These are phyloP conservation scores for Paraphoma sp. DNA, from an alignment of 2,329 filamentous ascomycete species.

Conservation along the genomic window DNA sequence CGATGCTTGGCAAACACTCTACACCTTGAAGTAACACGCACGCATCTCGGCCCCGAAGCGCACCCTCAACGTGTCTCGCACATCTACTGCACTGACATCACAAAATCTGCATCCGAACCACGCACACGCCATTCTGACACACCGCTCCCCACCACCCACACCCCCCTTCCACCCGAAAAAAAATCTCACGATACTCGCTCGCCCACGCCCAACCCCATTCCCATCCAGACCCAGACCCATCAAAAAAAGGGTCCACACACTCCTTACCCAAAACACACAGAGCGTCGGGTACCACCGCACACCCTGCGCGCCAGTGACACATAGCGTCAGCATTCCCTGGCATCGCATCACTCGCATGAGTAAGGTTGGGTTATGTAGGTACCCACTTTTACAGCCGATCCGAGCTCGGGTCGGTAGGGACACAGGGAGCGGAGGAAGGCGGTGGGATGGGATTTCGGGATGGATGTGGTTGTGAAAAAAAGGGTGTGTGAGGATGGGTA, in stretches of 20 bases:
- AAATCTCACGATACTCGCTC: conserved; percentile 3
- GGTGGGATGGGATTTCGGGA: conserved; percentile 4
- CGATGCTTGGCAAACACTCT: too few species aligned
- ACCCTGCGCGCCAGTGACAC: conserved; percentile 1
- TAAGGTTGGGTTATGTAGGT: not conserved
- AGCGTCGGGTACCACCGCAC: not conserved
- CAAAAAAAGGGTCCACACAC: not conserved
- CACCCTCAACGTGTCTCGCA: too few species aligned
- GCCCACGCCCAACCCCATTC: not conserved
- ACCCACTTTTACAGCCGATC: not conserved
- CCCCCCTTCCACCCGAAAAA: not conserved
- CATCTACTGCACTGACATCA: not conserved
- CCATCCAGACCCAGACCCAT: not conserved
- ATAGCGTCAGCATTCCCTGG: conserved; percentile 1
- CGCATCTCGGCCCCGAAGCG: too few species aligned
- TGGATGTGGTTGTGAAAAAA: not conserved
- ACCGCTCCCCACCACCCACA: not conserved
- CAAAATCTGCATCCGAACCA: not conserved
- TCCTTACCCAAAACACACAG: not conserved
- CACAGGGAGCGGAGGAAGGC: not conserved
- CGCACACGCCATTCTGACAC: not conserved
- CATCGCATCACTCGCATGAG: not conserved
- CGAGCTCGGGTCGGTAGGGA: not conserved
- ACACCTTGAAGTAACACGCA: too few species aligned
- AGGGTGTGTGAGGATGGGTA: conserved; percentile 1